Percentiles rank a stretch among this genome's conserved stretches.
Evolutionary conservation across 2,329 filamentous ascomycete genomes (phyloP).

Genomic region (Colletotrichum sp.): DNA sequence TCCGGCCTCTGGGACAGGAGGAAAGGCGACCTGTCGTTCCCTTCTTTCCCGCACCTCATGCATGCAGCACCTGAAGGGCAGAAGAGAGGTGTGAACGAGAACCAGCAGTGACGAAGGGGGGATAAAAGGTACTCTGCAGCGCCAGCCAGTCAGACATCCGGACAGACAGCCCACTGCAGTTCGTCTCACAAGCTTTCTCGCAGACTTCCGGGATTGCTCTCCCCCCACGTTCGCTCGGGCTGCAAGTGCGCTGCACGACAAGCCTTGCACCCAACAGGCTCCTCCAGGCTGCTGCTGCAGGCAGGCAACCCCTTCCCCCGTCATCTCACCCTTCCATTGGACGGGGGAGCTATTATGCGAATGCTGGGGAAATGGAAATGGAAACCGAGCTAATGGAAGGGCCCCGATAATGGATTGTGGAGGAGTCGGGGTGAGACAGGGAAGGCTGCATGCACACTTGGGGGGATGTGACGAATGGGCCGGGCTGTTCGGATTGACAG

Average conservation of each 20-base stretch:
- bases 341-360: conserved; percentile 11
- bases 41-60: background rate
- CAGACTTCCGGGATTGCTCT: background rate
- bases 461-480: background rate
- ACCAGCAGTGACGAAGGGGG: background rate
- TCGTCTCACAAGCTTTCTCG: conserved; percentile 14
- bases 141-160: background rate
- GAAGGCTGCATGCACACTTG: background rate
- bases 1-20: background rate
- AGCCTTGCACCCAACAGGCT: background rate
- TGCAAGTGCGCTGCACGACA: conserved; percentile 7
- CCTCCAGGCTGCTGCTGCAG: background rate
- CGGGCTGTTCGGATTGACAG: conserved; percentile 5
- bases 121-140: background rate
- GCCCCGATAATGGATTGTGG: conserved; percentile 13
- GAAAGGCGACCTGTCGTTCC: background rate
- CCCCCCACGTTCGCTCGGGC: conserved; percentile 7
- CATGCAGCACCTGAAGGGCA: background rate
- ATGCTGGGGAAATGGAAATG: conserved; percentile 22
- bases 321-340: background rate
- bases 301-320: background rate
- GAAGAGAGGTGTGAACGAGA: background rate
- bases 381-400: conserved; percentile 20
- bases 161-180: background rate
- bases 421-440: background rate